A percentile compares a stretch with the other conserved stretches of the same genome.
These are phyloP conservation scores for Chimonanthus salicifolius DNA, from an alignment of 164 flowering plant species.

Conservation along the genomic window DNA sequence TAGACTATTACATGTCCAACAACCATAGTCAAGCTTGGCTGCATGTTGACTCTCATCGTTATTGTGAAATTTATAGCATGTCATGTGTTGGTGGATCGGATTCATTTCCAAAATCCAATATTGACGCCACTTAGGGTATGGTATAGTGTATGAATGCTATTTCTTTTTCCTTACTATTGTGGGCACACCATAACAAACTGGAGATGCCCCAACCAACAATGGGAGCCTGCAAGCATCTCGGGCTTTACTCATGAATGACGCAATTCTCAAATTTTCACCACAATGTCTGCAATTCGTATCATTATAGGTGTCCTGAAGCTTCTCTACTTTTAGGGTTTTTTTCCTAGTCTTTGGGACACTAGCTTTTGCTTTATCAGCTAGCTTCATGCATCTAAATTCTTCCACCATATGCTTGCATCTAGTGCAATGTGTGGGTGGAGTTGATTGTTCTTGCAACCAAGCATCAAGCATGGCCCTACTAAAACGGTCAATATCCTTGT, in stretches of 20 bases:
- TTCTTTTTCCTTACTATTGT: constrained; percentile 62
- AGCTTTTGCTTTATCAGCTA: constrained; percentile 22
- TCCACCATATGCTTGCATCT: constrained; percentile 28
- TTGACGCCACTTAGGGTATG: not conserved
- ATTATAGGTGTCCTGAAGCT: constrained; percentile 6
- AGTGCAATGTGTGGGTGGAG: constrained; percentile 14
- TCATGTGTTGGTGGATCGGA: not conserved
- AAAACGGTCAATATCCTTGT: constrained; percentile 89
- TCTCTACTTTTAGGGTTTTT: constrained; percentile 27
- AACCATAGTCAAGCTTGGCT: not conserved
- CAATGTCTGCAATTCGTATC: constrained; percentile 4
- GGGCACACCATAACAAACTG: constrained; percentile 96
- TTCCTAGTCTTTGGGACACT: constrained; percentile 18
- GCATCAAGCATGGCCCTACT: constrained; percentile 68
- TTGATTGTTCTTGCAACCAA: constrained; percentile 66
- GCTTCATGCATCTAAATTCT: constrained; percentile 35
- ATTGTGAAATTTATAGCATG: too few relatives aligned
- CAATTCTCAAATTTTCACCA: constrained; percentile 48
- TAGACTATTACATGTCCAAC: not conserved
- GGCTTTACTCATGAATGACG: constrained; percentile 71
- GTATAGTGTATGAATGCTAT: not conserved
- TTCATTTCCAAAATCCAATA: not conserved
- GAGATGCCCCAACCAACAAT: constrained; percentile 81
- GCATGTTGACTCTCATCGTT: not conserved
- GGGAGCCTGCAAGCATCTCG: constrained; percentile 76